phyloP scores from a whole-genome alignment of 2,329 filamentous ascomycete genomes.

The Madurella fahalii region DNA sequence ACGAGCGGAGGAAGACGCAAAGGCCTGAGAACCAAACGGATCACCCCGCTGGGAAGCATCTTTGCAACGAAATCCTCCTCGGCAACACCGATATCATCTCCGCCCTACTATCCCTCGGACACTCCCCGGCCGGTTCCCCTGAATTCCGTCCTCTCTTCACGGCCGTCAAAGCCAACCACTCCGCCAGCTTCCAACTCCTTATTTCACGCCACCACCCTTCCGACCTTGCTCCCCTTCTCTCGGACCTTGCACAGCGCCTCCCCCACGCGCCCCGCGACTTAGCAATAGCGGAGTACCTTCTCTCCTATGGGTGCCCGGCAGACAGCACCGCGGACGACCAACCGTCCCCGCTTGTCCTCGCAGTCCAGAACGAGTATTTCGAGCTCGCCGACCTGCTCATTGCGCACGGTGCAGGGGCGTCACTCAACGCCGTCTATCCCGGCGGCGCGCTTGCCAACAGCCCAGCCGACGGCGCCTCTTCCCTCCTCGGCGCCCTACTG shows the following conservation, averaged over 20 bases:
- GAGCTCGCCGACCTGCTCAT: constrained; percentile 14
- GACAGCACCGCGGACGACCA: neutral
- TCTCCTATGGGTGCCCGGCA: neutral
- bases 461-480: too few relatives aligned
- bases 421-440: constrained; percentile 2
- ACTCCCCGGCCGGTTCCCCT: constrained; percentile 7
- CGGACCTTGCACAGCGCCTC: constrained; percentile 3
- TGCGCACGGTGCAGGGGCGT: constrained; percentile 1
- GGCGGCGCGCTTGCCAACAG: neutral
- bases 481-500: constrained; percentile 9
- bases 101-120: constrained; percentile 11
- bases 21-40: too few relatives aligned
- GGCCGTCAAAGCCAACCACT: constrained; percentile 10
- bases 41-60: constrained; percentile 2
- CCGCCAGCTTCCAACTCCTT: constrained; percentile 4
- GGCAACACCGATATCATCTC: constrained; percentile 15
- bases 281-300: constrained; percentile 5
- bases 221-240: constrained; percentile 2
- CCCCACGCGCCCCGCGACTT: constrained; percentile 1
- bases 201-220: neutral
- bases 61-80: constrained; percentile 12
- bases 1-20: neutral
- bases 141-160: constrained; percentile 8
- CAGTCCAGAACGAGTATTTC: constrained; percentile 7
- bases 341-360: constrained; percentile 5